These are phyloP conservation scores for Bertia moriformis DNA, from an alignment of 2,329 filamentous ascomycete species.

Conservation along the genomic window DNA sequence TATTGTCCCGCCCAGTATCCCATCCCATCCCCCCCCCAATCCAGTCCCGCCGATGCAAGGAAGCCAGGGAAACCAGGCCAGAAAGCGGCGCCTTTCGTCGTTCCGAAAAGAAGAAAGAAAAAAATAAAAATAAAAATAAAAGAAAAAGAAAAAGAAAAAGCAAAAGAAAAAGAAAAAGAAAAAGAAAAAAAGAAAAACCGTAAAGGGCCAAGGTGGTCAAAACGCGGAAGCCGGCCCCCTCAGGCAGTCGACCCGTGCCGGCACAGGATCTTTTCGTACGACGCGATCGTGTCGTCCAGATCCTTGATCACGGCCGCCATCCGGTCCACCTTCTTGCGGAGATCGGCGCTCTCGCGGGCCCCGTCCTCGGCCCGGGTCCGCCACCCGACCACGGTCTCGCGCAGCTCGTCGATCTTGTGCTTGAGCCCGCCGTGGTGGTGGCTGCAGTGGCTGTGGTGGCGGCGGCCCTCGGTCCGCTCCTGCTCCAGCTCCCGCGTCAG, in stretches of 20 bases:
- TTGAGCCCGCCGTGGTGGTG: background rate
- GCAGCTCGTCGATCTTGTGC: background rate
- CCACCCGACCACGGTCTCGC: background rate
- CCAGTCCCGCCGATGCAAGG: too few species aligned
- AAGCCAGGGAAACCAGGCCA: too few species aligned
- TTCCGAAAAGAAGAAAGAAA: background rate
- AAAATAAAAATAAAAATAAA: background rate
- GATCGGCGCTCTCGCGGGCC: background rate
- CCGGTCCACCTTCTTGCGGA: background rate
- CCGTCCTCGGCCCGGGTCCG: background rate
- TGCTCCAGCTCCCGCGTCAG: background rate
- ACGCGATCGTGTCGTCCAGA: background rate
- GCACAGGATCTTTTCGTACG: background rate
- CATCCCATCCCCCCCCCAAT: too few species aligned
- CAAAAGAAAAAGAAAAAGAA: background rate
- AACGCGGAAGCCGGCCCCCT: too few species aligned
- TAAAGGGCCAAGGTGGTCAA: too few species aligned
- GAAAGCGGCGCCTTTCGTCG: too few species aligned
- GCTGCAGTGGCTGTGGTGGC: background rate
- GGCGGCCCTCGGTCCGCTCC: too few species aligned
- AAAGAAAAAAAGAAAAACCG: too few species aligned
- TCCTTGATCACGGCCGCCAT: background rate
- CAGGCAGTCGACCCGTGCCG: too few species aligned
- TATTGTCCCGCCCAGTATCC: too few species aligned
- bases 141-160: background rate